phyloP scores from a whole-genome alignment of 2,329 filamentous ascomycete genomes.

The Bimuria novae-zelandiae region DNA sequence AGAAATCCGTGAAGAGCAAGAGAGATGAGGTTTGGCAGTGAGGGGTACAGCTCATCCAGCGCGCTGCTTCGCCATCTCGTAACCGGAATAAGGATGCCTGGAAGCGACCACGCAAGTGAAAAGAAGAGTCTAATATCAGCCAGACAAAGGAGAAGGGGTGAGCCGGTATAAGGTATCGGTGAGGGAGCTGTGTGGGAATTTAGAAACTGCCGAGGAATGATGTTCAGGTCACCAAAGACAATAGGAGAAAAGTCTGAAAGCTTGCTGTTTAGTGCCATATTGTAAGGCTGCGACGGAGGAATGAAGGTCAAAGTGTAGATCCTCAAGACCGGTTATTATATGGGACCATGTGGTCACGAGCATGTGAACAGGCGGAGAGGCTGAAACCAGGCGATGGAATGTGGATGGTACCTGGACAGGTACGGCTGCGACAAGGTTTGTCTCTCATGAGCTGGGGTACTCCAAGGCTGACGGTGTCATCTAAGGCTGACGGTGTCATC shows the following conservation, averaged over 20 bases:
- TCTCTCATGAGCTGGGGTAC: neutral
- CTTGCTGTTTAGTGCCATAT: neutral
- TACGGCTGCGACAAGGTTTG: neutral
- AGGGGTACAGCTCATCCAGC: conserved; percentile 66
- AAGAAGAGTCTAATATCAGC: conserved; percentile 26
- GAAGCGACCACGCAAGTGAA: conserved; percentile 14
- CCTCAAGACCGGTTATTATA: neutral
- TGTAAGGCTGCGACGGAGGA: neutral
- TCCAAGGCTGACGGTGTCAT: too few relatives aligned
- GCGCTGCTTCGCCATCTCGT: conserved; percentile 11
- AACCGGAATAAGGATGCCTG: conserved; percentile 23
- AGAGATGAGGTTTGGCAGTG: conserved; percentile 60
- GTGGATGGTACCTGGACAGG: neutral
- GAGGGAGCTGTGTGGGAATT: neutral
- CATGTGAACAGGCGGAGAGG: conserved; percentile 1
- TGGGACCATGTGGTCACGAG: neutral
- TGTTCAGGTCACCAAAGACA: too few relatives aligned
- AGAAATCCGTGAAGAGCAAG: conserved; percentile 62
- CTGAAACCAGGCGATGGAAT: neutral
- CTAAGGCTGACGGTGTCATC: too few relatives aligned
- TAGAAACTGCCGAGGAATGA: neutral
- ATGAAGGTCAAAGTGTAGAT: neutral
- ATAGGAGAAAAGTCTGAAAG: too few relatives aligned
- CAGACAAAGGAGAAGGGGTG: conserved; percentile 25
- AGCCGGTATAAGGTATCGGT: conserved; percentile 30